Evolutionary conservation across 768 basidiomycete genomes (phyloP), one percentile per base, ranked within the genome.

Genomic region (Lenzites betulinus): DNA sequence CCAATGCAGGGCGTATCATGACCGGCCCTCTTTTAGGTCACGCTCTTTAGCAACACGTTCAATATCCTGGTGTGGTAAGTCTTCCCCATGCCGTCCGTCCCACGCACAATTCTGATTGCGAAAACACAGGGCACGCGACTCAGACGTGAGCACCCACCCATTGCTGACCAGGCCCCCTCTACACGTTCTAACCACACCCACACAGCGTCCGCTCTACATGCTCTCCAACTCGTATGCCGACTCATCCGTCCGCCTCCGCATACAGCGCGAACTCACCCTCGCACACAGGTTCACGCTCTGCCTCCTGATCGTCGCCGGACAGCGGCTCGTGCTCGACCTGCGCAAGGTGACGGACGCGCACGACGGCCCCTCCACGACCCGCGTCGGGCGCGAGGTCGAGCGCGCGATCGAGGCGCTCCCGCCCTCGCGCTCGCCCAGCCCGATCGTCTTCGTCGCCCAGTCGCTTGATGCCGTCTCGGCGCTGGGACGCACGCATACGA

Each of bases 321-420:
- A 65, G 36, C 60, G 64, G 18, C 58, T 65, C 39, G 64, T 65
- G 30, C 54, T 65, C 47, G 64, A 65, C 49, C 54, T 65, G 20
- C 64, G 64, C 23, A 63, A 64, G 22, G 57, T 61, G 18, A 51
- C 42, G 8, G 35, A 47, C 35, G 46, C 46, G 23, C 23, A 25
- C 51, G 54, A 59, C 54, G 42, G 44, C 28, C 47, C 60, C 22
- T 59, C 63, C 13, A 64, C 59, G 7, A 64, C 63, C 2, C 63
- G 59, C 41, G 46, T 64, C 43, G 63, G 59, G 28, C 63, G 63
- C 42, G 63, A 59, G 46, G 43, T 64, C 50, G 58, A 64, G 47
- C 63, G 63, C 46, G 63, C 59, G 35, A 55, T 64, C 46, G 59
- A 52, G 16, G 63, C 59, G 13, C 49, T 59, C 33, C 47, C 52